Percentiles rank a stretch among this genome's conserved stretches.
Evolutionary conservation across 768 basidiomycete genomes (phyloP).

Genomic region (Mycena polygramma): DNA sequence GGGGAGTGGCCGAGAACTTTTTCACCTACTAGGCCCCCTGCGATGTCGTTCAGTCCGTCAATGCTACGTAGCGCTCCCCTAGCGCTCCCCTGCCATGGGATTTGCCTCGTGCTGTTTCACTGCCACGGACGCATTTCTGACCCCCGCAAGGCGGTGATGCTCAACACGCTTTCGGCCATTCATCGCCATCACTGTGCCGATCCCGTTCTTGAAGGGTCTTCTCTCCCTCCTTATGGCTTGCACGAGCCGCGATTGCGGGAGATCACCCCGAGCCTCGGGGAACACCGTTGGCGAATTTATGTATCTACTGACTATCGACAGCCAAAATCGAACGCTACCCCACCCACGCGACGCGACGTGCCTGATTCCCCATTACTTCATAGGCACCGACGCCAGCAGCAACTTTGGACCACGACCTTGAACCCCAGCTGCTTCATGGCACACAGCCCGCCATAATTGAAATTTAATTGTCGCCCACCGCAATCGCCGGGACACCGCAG

Average conservation of each 20-base stretch:
- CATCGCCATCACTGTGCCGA: slow-evolving; percentile 22
- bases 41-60: background rate
- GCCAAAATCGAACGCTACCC: background rate
- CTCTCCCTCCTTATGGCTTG: background rate
- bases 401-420: too few species aligned
- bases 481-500: slow-evolving; percentile 5
- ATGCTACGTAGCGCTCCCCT: too few species aligned
- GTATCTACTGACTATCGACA: background rate
- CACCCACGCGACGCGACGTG: background rate
- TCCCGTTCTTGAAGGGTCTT: background rate
- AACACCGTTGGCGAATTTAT: too few species aligned
- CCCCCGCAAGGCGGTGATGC: background rate
- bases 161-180: background rate
- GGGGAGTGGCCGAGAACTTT: background rate
- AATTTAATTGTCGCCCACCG: slow-evolving; percentile 4
- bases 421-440: background rate
- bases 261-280: background rate
- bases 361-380: slow-evolving; percentile 12
- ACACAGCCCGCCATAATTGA: background rate
- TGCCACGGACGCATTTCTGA: background rate
- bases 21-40: background rate
- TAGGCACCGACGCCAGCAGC: background rate
- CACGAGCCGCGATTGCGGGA: background rate
- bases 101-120: background rate
- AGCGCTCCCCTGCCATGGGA: background rate